phyloP scores from a whole-genome alignment of 2,329 filamentous ascomycete species.

The Penicillium glabrum region DNA sequence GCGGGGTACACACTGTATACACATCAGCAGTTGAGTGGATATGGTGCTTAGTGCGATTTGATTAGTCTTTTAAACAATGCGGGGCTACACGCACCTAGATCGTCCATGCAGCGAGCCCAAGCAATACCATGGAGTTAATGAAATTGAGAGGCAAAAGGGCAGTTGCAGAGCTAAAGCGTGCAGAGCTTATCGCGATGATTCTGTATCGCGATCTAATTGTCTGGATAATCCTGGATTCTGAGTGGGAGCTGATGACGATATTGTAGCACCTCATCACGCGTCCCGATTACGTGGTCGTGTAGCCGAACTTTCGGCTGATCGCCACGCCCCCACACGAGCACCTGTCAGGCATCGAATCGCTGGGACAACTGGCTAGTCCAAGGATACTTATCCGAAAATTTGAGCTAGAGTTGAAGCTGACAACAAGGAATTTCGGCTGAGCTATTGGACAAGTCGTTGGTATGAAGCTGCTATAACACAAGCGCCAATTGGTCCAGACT shows the following conservation, averaged over 20 bases:
- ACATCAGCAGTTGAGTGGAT: background rate
- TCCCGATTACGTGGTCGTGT: background rate
- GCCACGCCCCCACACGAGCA: background rate
- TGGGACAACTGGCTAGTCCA: background rate
- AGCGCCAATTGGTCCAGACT: too few relatives aligned
- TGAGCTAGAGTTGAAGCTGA: background rate
- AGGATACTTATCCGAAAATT: background rate
- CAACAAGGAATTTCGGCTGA: too few relatives aligned
- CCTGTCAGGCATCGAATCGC: background rate
- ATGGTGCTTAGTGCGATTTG: background rate
- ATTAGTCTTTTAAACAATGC: background rate
- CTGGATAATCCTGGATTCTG: background rate
- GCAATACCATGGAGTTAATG: background rate
- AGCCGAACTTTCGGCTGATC: slow-evolving; percentile 1
- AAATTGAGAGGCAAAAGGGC: background rate
- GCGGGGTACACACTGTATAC: background rate
- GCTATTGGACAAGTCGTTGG: too few relatives aligned
- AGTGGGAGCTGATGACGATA: background rate
- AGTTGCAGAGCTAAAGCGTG: background rate
- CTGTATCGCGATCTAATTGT: background rate
- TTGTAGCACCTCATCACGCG: background rate
- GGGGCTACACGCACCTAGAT: background rate
- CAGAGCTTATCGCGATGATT: background rate
- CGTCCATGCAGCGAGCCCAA: background rate
- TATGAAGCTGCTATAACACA: too few relatives aligned